Conservation (phyloP, 208 protist species). For the Acanthamoeba culbertsoni region DNA sequence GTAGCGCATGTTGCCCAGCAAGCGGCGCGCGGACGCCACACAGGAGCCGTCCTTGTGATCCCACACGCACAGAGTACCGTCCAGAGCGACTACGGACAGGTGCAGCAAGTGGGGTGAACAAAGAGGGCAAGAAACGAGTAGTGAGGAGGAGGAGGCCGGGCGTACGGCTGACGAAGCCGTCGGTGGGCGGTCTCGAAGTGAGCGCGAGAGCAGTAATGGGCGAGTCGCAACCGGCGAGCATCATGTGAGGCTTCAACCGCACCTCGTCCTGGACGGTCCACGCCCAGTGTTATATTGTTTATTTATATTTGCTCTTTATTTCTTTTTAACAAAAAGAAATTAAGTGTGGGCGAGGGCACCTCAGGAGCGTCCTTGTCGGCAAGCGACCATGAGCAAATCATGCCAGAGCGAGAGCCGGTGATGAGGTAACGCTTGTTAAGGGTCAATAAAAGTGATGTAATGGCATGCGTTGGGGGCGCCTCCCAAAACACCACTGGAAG, state of each 20-base stretch:
- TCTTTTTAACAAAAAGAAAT: neutral
- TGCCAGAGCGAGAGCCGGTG: constrained; percentile 12
- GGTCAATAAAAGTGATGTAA: neutral
- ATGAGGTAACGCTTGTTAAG: constrained; percentile 23
- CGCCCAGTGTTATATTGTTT: neutral
- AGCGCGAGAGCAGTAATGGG: constrained; percentile 14
- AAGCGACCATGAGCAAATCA: neutral
- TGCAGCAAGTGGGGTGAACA: neutral
- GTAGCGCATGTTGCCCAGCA: neutral
- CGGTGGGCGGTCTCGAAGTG: neutral
- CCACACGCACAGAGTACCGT: constrained; percentile 19
- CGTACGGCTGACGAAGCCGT: constrained; percentile 37
- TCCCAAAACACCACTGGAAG: constrained; percentile 23
- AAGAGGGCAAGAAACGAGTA: neutral
- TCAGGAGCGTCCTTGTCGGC: neutral
- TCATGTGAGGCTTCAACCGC: constrained; percentile 25
- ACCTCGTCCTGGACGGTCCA: neutral
- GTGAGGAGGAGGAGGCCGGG: neutral
- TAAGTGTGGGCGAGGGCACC: neutral
- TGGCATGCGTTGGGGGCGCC: neutral
- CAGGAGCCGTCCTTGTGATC: neutral
- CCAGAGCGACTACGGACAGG: neutral
- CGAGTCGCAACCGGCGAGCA: neutral
- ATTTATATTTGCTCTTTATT: too few species aligned
- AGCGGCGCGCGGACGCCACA: neutral